Evolutionary conservation across 306 rosid genomes (phyloP).

Genomic region (Bauhinia variegata): DNA sequence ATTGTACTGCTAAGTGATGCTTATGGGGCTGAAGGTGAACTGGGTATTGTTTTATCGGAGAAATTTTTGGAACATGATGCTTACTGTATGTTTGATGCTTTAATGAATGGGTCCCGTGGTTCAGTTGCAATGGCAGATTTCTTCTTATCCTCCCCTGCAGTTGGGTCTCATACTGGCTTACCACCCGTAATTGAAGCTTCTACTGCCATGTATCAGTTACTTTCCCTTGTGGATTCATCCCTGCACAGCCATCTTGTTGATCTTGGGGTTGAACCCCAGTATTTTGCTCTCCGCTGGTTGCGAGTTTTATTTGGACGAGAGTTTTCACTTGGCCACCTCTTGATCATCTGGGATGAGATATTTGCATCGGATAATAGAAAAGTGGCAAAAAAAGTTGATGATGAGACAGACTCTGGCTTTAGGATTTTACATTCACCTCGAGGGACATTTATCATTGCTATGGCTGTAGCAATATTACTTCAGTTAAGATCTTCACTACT

Average conservation of each 20-base stretch:
- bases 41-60: constrained; percentile 88
- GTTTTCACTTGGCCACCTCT: constrained; percentile 76
- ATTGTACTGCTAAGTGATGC: constrained; percentile 83
- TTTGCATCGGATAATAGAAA: constrained; percentile 69
- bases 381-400: constrained; percentile 50
- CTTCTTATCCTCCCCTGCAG: constrained; percentile 73
- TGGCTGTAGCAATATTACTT: constrained; percentile 94
- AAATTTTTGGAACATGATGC: constrained; percentile 97
- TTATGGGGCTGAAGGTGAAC: constrained; percentile 97
- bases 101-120: constrained; percentile 78
- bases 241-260: constrained; percentile 90
- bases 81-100: constrained; percentile 86
- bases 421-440: constrained; percentile 70
- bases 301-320: constrained; percentile 97
- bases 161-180: constrained; percentile 71
- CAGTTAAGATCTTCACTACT: constrained; percentile 88
- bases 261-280: constrained; percentile 96
- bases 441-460: constrained; percentile 80
- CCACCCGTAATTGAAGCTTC: constrained; percentile 98
- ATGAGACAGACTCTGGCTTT: constrained; percentile 55
- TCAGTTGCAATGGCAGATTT: constrained; percentile 89
- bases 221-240: constrained; percentile 80
- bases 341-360: constrained; percentile 91
- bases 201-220: constrained; percentile 74
- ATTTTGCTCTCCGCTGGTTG: constrained; percentile 98